Evolutionary conservation across 345 rosid species (phyloP), one percentile per base, ranked within the genome.

Genomic region (Lepidium africanum): DNA sequence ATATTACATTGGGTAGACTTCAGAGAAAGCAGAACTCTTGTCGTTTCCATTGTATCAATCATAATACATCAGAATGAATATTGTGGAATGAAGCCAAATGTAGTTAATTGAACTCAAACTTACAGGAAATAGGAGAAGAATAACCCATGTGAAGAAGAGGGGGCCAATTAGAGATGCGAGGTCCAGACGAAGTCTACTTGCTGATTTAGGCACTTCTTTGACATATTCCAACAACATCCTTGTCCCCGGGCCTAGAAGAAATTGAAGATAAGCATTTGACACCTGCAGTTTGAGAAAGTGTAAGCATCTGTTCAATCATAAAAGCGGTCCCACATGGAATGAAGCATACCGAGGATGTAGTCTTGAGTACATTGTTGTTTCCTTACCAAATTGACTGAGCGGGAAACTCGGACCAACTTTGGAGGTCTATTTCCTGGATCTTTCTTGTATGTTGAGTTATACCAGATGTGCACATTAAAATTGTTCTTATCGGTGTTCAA

Each of bases 151-250:
- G 49, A 88, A 93, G 82, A 93, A 90, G 59, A 87, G 79, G 9
- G 96, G 73, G 47, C 98, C 97, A 56, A 93, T 80, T 36, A 87
- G 66, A 73, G 97, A 90, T 27, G 97, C 74, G 1, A 88, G 58
- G 68, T 90, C 97, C 59, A 88, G 27, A 59, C 76, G 82, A 16
- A 79, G 10, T 64, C 73, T 39, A 21, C 78, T 78, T 75, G 40
- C 78, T 49, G 65, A 49, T 77, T 88, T 82, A 30, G 98, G 97
- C 89, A 87, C 84, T 81, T 88, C 94, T 76, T 88, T 88, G 67
- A 87, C 82, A 78, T 80, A 88, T 60, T 88, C 88, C 43, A 88
- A 78, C 10, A 69, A 69, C 63, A 93, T 84, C 63, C 70, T 77
- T 30, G 86, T 70, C 41, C 78, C 77, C 9, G 84, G 51, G 46